Evolutionary conservation across 208 protist genomes (phyloP), one percentile per base, ranked within the genome.

Genomic region (Leishmania turanica): DNA sequence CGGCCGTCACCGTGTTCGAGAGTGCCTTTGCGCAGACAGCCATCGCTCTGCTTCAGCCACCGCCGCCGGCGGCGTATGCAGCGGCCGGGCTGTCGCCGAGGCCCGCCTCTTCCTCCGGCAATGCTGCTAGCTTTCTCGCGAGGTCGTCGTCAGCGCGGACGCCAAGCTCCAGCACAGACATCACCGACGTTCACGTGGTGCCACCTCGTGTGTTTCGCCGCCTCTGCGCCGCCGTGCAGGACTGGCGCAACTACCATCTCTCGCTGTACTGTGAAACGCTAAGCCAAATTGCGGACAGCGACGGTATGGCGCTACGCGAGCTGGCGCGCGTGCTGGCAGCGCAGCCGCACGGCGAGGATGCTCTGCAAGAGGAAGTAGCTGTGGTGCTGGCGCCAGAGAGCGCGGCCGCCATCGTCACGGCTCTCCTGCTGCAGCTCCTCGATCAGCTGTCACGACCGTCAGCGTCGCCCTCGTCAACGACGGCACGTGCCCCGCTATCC

Each of bases 231-330:
- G 56, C 56, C n/a, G 76, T 60, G 45, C 81, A 84, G 49, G 13
- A 42, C 37, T 62, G 87, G 74, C 86, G 84, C 53, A 96, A 96
- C 81, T 96, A 94, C 68, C 88, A 94, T 75, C 77, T 87, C 70
- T 92, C 92, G 27, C 81, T 90, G n/a, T 93, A 89, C 80, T 83
- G 93, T 60, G 92, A 94, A 78, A 84, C 84, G 7, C 79, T 84
- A 1, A 84, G 81, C 64, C 76, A 81, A 42, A 62, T 84, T 17
- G 51, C 60, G 24, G 81, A 84, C 24, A 45, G 81, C 13, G 21
- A 34, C 60, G 81, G 81, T 15, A 17, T 86, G 27, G 88, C 86
- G 62, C 84, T 78, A n/a, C 75, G 81, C 8, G 82, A 88, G 70
- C 79, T 86, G 74, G 51, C 79, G 3, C 27, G 45, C 24, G 47